Evolutionary conservation across 225 moss, liverwort and hornwort genomes (phyloP).

Genomic region (Asterella californica): DNA sequence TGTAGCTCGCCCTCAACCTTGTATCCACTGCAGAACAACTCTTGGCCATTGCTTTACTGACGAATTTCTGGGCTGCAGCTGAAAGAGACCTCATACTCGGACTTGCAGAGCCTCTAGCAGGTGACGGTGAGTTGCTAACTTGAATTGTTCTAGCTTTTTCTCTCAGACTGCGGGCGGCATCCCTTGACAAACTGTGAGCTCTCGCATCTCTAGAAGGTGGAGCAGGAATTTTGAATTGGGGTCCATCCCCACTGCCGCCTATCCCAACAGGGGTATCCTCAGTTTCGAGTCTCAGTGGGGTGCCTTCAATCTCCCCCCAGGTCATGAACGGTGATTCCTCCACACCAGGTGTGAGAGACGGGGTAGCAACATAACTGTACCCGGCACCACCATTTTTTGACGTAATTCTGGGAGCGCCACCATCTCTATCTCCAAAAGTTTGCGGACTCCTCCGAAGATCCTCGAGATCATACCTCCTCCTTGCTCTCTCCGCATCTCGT

Average conservation of each 20-base stretch:
- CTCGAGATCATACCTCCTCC: slow-evolving; percentile 86
- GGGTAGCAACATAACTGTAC: slow-evolving; percentile 93
- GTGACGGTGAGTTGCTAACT: slow-evolving; percentile 60
- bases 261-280: slow-evolving; percentile 98
- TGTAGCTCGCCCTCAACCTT: slow-evolving; percentile 94
- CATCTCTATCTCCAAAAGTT: slow-evolving; percentile 34
- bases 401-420: slow-evolving; percentile 13
- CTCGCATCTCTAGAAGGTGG: slow-evolving; percentile 95
- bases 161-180: slow-evolving; percentile 82
- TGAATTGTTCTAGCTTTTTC: slow-evolving; percentile 67
- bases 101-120: slow-evolving; percentile 58
- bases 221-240: slow-evolving; percentile 97
- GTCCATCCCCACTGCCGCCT: slow-evolving; percentile 94
- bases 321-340: slow-evolving; percentile 98
- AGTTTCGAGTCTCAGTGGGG: slow-evolving; percentile 82
- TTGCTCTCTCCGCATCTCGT: slow-evolving; percentile 93
- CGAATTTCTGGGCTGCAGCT: slow-evolving; percentile 95
- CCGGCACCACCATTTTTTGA: slow-evolving; percentile 37
- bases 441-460: slow-evolving; percentile 86
- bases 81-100: slow-evolving; percentile 67
- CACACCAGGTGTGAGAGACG: slow-evolving; percentile 87
- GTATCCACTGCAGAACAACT: slow-evolving; percentile 79
- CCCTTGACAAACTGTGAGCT: slow-evolving; percentile 89
- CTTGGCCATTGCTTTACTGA: slow-evolving; percentile 94
- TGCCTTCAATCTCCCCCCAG: slow-evolving; percentile 99